Conservation (phyloP, 1,284 basidiomycete genomes). For the Apiotrichum gamsii region DNA sequence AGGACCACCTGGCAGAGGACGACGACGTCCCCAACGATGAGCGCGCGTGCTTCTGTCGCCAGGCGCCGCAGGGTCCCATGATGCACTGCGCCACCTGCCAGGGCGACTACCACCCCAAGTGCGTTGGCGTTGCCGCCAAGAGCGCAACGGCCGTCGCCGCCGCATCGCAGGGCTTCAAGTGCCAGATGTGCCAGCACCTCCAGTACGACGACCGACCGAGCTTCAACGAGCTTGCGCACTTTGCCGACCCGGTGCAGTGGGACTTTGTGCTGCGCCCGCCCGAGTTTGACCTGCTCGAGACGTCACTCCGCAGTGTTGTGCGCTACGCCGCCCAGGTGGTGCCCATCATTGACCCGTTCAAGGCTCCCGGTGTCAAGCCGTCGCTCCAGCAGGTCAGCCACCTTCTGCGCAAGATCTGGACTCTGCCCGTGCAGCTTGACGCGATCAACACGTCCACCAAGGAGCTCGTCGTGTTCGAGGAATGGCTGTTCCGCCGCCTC, state of each 20-base stretch:
- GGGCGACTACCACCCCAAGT: constrained; percentile 37
- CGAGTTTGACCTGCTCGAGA: constrained; percentile 22
- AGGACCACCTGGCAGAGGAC: constrained; percentile 23
- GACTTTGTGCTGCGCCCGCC: constrained; percentile 28
- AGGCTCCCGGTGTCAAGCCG: neutral
- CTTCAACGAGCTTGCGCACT: constrained; percentile 18
- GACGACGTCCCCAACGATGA: constrained; percentile 29
- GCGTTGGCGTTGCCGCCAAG: constrained; percentile 27
- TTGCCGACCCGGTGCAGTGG: constrained; percentile 21
- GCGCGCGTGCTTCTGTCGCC: constrained; percentile 34
- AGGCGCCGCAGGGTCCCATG: constrained; percentile 20
- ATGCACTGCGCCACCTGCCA: constrained; percentile 28
- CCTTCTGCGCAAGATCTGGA: constrained; percentile 36
- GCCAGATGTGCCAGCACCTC: constrained; percentile 35
- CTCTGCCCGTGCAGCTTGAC: constrained; percentile 30
- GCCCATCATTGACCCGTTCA: constrained; percentile 18
- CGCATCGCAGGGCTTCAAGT: constrained; percentile 25
- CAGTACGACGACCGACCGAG: constrained; percentile 30
- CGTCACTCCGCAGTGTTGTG: constrained; percentile 18
- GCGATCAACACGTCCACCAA: constrained; percentile 17
- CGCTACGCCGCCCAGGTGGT: constrained; percentile 22
- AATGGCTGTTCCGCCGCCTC: constrained; percentile 31
- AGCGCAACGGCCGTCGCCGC: constrained; percentile 9
- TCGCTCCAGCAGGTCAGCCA: constrained; percentile 14
- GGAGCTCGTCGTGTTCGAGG: constrained; percentile 25